Evolutionary conservation across 2,329 filamentous ascomycete species (phyloP).

Genomic region (Talaromyces sp.): DNA sequence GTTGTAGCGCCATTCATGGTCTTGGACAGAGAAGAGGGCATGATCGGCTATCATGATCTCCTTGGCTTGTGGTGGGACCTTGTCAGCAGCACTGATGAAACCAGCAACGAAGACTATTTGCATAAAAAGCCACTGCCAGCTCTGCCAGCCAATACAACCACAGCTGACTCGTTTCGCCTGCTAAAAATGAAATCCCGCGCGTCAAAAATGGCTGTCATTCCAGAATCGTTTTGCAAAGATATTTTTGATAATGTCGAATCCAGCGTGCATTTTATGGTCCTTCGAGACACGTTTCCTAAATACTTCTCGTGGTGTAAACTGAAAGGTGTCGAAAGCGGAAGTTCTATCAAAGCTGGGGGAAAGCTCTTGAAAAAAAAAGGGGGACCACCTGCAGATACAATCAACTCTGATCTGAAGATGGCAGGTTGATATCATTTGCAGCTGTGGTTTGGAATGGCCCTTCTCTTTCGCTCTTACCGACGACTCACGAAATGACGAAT

Average conservation of each 20-base stretch:
- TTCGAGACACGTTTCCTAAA: neutral
- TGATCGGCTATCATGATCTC: neutral
- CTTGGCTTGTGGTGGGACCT: neutral
- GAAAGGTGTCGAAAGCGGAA: neutral
- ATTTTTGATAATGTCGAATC: neutral
- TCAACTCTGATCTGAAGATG: too few relatives aligned
- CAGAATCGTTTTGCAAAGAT: neutral
- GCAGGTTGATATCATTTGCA: too few relatives aligned
- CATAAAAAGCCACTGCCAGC: neutral
- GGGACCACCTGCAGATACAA: neutral
- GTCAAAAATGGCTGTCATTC: neutral
- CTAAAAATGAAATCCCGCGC: neutral
- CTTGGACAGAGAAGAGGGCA: neutral
- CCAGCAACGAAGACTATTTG: neutral
- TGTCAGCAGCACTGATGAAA: neutral
- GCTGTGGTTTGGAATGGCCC: too few relatives aligned
- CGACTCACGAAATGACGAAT: neutral
- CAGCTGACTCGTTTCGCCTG: neutral
- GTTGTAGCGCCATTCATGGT: neutral
- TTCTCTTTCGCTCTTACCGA: neutral
- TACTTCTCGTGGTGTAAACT: slow-evolving; percentile 8
- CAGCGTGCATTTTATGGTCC: neutral
- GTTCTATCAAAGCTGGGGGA: neutral
- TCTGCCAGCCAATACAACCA: neutral
- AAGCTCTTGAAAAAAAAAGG: neutral